Percentiles rank a stretch among this genome's conserved stretches.
Conservation (phyloP, 1,139 yeast genomes). For the Suhomyces yuchorum region DNA sequence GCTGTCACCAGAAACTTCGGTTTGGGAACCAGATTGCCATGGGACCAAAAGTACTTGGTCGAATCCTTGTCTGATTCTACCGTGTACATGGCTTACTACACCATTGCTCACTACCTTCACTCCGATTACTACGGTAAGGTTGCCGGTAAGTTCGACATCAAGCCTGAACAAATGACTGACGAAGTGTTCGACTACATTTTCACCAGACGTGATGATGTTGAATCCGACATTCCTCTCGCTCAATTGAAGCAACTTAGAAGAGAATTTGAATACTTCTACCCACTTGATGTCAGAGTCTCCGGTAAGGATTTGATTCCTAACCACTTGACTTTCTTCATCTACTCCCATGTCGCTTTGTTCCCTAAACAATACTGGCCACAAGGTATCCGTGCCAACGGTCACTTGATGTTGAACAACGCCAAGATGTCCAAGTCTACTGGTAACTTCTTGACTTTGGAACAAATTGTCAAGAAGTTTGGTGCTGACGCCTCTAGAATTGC, state of each 20-base stretch:
- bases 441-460: constrained; percentile 89
- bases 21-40: constrained; percentile 92
- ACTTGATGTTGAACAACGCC: constrained; percentile 89
- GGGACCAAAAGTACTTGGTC: constrained; percentile 93
- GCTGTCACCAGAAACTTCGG: constrained; percentile 97
- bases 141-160: constrained; percentile 71
- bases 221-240: constrained; percentile 63
- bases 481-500: constrained; percentile 98
- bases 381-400: constrained; percentile 95
- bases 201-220: constrained; percentile 64
- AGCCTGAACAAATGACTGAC: constrained; percentile 85
- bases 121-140: constrained; percentile 81
- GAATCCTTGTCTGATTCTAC: constrained; percentile 97
- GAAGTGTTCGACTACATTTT: constrained; percentile 93
- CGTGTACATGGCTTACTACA: constrained; percentile 93
- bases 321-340: constrained; percentile 94
- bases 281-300: constrained; percentile 85
- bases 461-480: constrained; percentile 85
- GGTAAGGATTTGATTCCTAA: constrained; percentile 98
- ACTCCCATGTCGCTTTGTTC: constrained; percentile 90
- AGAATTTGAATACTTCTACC: constrained; percentile 95
- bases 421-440: constrained; percentile 99
- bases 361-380: constrained; percentile 90
- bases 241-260: constrained; percentile 77
- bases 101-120: constrained; percentile 85